A percentile compares a stretch with the other conserved stretches of the same genome.
Conservation (phyloP, 352 stramenopile genomes). For the Pythium inflatum region DNA sequence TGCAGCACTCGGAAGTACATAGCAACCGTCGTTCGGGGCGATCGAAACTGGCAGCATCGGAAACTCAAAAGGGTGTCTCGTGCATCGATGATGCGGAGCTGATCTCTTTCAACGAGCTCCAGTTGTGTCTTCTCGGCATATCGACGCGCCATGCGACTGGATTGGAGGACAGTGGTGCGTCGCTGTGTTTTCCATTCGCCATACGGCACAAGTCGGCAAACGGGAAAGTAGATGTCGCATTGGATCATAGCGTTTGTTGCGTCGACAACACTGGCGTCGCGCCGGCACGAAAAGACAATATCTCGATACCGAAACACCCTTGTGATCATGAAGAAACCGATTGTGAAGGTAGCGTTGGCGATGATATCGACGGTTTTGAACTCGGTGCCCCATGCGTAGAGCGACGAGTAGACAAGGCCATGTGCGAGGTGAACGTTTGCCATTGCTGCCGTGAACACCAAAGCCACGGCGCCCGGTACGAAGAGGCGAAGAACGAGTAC, state of each 20-base stretch:
- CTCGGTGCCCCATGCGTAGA: neutral
- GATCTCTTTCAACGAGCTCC: slow-evolving; percentile 20
- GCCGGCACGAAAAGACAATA: neutral
- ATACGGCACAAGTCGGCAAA: slow-evolving; percentile 20
- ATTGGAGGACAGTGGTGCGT: neutral
- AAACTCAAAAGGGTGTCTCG: slow-evolving; percentile 11
- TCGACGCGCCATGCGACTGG: neutral
- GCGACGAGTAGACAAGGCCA: neutral
- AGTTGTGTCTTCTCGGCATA: slow-evolving; percentile 3
- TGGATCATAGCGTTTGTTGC: neutral
- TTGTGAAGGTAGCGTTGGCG: neutral
- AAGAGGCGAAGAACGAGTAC: slow-evolving; percentile 20
- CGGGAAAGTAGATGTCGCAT: slow-evolving; percentile 23
- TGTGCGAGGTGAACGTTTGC: neutral
- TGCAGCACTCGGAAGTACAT: neutral
- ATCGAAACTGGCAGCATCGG: neutral
- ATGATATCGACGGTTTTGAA: slow-evolving; percentile 13
- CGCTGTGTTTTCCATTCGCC: slow-evolving; percentile 12
- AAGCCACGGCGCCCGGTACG: neutral
- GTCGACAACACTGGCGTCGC: neutral
- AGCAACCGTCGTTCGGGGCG: neutral
- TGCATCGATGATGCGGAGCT: slow-evolving; percentile 20
- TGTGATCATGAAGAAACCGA: slow-evolving; percentile 26
- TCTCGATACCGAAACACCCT: slow-evolving; percentile 11
- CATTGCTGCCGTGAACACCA: neutral